Evolutionary conservation across 1,284 basidiomycete species (phyloP), one percentile per base, ranked within the genome.

Genomic region (Chalciporus sp.): DNA sequence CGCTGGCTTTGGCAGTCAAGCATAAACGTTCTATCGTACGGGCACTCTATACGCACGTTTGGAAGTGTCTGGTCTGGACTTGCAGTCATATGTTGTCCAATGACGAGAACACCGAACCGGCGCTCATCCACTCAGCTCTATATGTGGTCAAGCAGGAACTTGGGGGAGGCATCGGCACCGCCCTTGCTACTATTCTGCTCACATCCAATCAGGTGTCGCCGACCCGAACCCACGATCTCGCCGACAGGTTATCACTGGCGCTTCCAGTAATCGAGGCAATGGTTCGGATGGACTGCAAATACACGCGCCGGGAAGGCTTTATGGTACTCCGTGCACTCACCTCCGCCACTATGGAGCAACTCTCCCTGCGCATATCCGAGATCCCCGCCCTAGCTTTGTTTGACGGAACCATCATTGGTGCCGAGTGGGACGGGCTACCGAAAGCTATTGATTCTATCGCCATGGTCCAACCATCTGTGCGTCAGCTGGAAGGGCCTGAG

Each of bases 51-150:
- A 62, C 76, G 0, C 74, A 76, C 39, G 64, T 80, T 20, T 86
- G 83, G 83, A 74, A 71, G 49, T 76, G 78, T 48, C 68, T 85
- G 16, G 66, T 85, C 26, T 86, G 84, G 83, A 74, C 77, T 0
- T 84, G 79, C 56, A 49, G 42, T 46, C 62, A 55, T 17, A 58
- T 61, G 57, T 60, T 61, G 50, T 23, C 51, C 49, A 42, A 29
- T 27, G 41, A 63, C 4, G 58, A 61, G 17, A 52, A 52, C 5
- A 51, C 49, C 12, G 58, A 59, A 8, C 41, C 55, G 3, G 45
- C 50, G 2, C 58, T 60, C 14, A 65, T 59, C 27, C 66, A 73
- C 45, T 68, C 66, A 2, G 75, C 74, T 0, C 78, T 78, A 52
- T 60, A 60, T 23, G 63, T 78, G 4, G 62, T 84, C 33, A 73